Base-by-base conservation (phyloP, 1,284 basidiomycete genomes). In the Spongiforma sp. region DNA sequence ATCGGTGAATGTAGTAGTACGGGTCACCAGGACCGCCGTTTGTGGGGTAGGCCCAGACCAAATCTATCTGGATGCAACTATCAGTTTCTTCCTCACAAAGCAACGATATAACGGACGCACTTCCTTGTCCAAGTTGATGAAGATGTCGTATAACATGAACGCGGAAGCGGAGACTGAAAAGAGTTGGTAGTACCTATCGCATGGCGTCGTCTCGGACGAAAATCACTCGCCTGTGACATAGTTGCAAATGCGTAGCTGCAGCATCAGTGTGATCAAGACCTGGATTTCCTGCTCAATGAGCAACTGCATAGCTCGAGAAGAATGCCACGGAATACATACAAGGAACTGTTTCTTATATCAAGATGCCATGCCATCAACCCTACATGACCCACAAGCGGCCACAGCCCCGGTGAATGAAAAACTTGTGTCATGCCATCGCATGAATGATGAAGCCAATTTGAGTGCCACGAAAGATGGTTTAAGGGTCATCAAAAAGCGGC, bases 111-210 rank as follows among this genome's bases (percentile, higher is more conserved):
- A 41, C 17, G n/a, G 46, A 39, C 59, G 0, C 19, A 65, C 69
- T 62, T 73, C 69, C 30, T 54, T 54, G 30, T 71, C 19, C 46
- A 71, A 28, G 33, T 71, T 71, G 53, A 72, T 65, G 11, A 65
- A 24, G 46, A 71, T 65, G 37, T 71, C 69, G 43, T 71, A 70
- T 11, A 72, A 30, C 61, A 72, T 72, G 46, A 70, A 68, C 6
- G 28, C 26, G n/a, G 55, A 21, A 32, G 62, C 63, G 19, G 71
- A 71, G 52, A 67, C 66, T 67, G 28, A 62, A 59, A 50, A 11
- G 9, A 33, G 36, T 17, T 37, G 36, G 9, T 9, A 37, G 36
- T 37, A 17, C 36, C 36, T 9, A 9, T 10, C 36, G 9, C 36
- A 9, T 37, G 9, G 17, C 36, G 10, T 37, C 36, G 17, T 10